These are phyloP conservation scores for Mortierella sp. DNA, from an alignment of 371 early-diverging fungal species.

Conservation along the genomic window DNA sequence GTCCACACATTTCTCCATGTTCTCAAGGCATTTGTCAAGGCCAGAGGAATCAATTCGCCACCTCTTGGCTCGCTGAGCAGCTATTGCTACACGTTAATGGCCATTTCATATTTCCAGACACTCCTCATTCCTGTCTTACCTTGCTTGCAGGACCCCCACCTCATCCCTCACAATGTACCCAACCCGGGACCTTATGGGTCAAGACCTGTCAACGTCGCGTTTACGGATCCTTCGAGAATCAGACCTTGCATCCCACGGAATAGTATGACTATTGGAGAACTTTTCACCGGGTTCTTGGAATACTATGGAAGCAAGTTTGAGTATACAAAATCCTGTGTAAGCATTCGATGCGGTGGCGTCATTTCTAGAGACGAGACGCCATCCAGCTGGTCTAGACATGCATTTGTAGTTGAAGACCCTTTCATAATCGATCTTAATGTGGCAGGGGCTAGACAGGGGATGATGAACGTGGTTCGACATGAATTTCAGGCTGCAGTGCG, in stretches of 20 bases:
- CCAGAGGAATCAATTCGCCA: slow-evolving; percentile 49
- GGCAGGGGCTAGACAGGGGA: slow-evolving; percentile 37
- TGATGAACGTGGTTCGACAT: slow-evolving; percentile 54
- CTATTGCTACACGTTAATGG: slow-evolving; percentile 51
- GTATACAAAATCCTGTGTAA: slow-evolving; percentile 41
- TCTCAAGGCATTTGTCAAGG: slow-evolving; percentile 55
- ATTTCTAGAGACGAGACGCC: slow-evolving; percentile 30
- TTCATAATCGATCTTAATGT: slow-evolving; percentile 48
- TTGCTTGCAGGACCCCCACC: slow-evolving; percentile 50
- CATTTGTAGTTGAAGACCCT: slow-evolving; percentile 51
- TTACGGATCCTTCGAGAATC: slow-evolving; percentile 47
- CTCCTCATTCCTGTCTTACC: slow-evolving; percentile 42
- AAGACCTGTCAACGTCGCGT: slow-evolving; percentile 46
- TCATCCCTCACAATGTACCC: slow-evolving; percentile 54
- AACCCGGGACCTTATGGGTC: slow-evolving; percentile 34
- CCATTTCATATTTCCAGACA: slow-evolving; percentile 52
- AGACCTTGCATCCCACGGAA: slow-evolving; percentile 43
- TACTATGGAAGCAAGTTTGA: slow-evolving; percentile 54
- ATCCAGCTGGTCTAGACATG: slow-evolving; percentile 27
- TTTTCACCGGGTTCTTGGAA: slow-evolving; percentile 53
- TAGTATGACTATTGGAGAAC: slow-evolving; percentile 48
- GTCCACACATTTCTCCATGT: slow-evolving; percentile 41
- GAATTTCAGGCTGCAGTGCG: slow-evolving; percentile 55
- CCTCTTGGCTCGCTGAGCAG: slow-evolving; percentile 41
- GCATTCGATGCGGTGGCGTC: slow-evolving; percentile 50